Evolutionary conservation across 768 basidiomycete species (phyloP).

Genomic region (Termitomyces sp.): DNA sequence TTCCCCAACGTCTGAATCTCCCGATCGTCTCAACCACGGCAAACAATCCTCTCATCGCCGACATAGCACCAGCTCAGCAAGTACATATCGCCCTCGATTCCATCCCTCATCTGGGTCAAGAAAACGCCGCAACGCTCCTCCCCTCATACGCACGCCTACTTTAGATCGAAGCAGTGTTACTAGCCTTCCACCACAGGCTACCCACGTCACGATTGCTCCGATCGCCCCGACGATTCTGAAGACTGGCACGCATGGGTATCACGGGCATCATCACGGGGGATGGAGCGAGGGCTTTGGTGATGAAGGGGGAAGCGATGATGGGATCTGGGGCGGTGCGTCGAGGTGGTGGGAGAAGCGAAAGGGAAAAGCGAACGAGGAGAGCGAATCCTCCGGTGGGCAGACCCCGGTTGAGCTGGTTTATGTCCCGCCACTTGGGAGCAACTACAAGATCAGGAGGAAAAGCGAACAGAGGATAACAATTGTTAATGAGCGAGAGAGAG

Average conservation of each 20-base stretch:
- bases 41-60: conserved; percentile 15
- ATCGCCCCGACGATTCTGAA: conserved; percentile 78
- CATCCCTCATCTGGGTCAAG: conserved; percentile 16
- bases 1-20: conserved; percentile 19
- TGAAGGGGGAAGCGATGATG: conserved; percentile 31
- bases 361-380: conserved; percentile 15
- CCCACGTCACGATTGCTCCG: conserved; percentile 40
- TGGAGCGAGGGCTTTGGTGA: conserved; percentile 48
- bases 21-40: conserved; percentile 8
- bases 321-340: conserved; percentile 13
- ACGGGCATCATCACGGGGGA: conserved; percentile 25
- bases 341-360: conserved; percentile 12
- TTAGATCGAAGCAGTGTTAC: conserved; percentile 1
- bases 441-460: conserved; percentile 25
- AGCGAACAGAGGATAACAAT: conserved; percentile 12
- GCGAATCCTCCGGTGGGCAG: conserved; percentile 26
- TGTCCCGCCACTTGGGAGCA: conserved; percentile 45
- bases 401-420: conserved; percentile 69
- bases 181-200: conserved; percentile 1
- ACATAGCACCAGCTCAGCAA: conserved; percentile 16
- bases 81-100: conserved; percentile 18
- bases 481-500: conserved; percentile 14
- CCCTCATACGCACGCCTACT: conserved; percentile 20
- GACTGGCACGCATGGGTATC: conserved; percentile 51
- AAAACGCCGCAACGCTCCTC: conserved; percentile 18